A percentile compares a stretch with the other conserved stretches of the same genome.
These are phyloP conservation scores for Starmerella davenportii DNA, from an alignment of 805 yeast species.

Conservation along the genomic window DNA sequence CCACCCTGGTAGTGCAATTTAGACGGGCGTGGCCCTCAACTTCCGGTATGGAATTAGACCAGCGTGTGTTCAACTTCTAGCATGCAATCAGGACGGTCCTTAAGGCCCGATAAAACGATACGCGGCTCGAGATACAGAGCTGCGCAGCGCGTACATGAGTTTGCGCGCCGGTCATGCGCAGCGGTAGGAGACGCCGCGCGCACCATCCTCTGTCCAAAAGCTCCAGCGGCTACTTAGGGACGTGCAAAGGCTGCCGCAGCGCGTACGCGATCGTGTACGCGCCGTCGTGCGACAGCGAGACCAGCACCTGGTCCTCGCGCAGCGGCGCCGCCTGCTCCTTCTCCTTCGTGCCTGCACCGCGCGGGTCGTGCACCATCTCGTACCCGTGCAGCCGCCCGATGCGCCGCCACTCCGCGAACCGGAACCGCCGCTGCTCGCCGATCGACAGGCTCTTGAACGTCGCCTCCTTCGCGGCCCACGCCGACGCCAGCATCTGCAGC, in stretches of 20 bases:
- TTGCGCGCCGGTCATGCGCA: too few species aligned
- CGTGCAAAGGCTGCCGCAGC: conserved; percentile 2
- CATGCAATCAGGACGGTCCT: too few species aligned
- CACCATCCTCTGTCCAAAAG: too few species aligned
- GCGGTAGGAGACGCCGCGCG: too few species aligned
- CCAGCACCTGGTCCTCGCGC: conserved; percentile 31
- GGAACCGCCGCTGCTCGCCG: conserved; percentile 33
- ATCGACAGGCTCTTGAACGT: conserved; percentile 40
- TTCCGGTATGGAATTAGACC: too few species aligned
- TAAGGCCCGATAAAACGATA: too few species aligned
- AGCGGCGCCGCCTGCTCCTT: not conserved
- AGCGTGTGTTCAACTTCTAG: too few species aligned
- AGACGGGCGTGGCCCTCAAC: too few species aligned
- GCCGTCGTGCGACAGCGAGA: conserved; percentile 49
- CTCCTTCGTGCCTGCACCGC: not conserved
- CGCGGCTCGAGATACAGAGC: too few species aligned
- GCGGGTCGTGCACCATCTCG: conserved; percentile 11
- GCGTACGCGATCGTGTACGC: conserved; percentile 33
- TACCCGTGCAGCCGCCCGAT: conserved; percentile 6
- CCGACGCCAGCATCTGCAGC: conserved; percentile 30
- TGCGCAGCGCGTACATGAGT: too few species aligned
- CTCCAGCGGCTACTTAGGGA: too few species aligned
- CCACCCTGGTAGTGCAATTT: too few species aligned
- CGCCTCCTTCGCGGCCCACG: conserved; percentile 68
- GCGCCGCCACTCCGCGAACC: conserved; percentile 34